Percentiles rank a stretch among this genome's conserved stretches.
Conservation (phyloP, 768 basidiomycete genomes). For the Pleurotus cornucopiae region DNA sequence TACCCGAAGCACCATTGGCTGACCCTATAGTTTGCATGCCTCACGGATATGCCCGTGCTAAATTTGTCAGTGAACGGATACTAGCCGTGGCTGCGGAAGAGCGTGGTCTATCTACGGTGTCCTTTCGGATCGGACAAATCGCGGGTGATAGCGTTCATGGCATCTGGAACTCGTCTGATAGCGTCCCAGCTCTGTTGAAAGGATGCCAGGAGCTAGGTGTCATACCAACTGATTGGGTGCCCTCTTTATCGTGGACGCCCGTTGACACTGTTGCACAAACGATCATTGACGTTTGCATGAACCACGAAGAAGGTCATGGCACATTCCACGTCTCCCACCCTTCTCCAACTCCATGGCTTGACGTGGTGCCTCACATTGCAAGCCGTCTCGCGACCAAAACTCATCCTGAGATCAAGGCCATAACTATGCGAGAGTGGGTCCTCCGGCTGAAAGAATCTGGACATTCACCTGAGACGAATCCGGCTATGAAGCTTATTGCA, state of each 20-base stretch:
- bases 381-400: neutral
- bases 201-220: slow-evolving; percentile 11
- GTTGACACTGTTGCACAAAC: slow-evolving; percentile 1
- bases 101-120: slow-evolving; percentile 15
- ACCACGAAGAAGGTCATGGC: neutral
- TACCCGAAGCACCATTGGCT: slow-evolving; percentile 10
- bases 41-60: slow-evolving; percentile 17
- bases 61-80: slow-evolving; percentile 5
- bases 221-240: neutral
- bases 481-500: slow-evolving; percentile 2
- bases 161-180: slow-evolving; percentile 22
- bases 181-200: slow-evolving; percentile 24
- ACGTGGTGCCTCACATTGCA: neutral
- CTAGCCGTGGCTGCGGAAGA: neutral
- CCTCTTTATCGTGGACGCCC: neutral
- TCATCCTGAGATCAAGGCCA: neutral
- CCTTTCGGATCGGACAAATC: slow-evolving; percentile 25
- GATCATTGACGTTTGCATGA: neutral
- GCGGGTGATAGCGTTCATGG: slow-evolving; percentile 20
- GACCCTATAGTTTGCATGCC: slow-evolving; percentile 19
- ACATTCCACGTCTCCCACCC: slow-evolving; percentile 1
- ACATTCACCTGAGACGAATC: neutral
- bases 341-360: neutral
- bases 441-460: neutral
- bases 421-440: neutral